A percentile compares a stretch with the other conserved stretches of the same genome.
Evolutionary conservation across 2,329 filamentous ascomycete species (phyloP).

Genomic region (Trichoderma brevicompactum): DNA sequence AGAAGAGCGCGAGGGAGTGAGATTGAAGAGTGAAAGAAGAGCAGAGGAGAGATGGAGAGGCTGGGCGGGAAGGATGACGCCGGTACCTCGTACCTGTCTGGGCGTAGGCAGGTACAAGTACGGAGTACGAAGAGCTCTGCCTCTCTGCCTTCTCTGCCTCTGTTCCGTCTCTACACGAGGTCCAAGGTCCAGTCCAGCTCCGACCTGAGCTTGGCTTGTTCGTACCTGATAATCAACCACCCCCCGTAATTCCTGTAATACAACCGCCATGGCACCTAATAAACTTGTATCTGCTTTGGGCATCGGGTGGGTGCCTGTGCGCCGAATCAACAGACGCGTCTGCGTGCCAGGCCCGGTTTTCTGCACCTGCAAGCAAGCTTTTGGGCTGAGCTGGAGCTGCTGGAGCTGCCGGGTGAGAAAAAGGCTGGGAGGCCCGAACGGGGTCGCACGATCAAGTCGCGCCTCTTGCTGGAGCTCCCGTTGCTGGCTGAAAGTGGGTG

Average conservation of each 20-base stretch:
- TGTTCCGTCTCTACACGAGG: background rate
- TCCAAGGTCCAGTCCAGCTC: background rate
- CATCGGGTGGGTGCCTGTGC: constrained; percentile 5
- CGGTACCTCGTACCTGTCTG: constrained; percentile 16
- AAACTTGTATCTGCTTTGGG: constrained; percentile 24
- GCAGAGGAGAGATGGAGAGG: constrained; percentile 21
- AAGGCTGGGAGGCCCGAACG: constrained; percentile 18
- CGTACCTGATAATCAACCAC: constrained; percentile 21
- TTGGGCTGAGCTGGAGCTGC: constrained; percentile 25
- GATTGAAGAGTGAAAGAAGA: constrained; percentile 20
- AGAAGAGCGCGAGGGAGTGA: constrained; percentile 19
- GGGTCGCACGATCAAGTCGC: constrained; percentile 26
- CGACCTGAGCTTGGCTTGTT: constrained; percentile 1
- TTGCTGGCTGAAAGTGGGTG: constrained; percentile 26
- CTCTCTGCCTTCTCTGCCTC: too few species aligned
- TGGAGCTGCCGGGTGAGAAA: constrained; percentile 12
- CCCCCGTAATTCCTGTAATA: constrained; percentile 20
- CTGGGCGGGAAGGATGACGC: constrained; percentile 24
- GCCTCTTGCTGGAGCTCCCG: constrained; percentile 7
- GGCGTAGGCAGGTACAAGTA: constrained; percentile 10
- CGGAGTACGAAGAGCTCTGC: background rate
- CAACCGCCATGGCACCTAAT: constrained; percentile 14
- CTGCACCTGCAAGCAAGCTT: constrained; percentile 28
- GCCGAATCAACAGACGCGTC: constrained; percentile 23
- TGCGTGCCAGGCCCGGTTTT: constrained; percentile 19